Evolutionary conservation across 1,139 yeast genomes (phyloP), one percentile per base, ranked within the genome.

Genomic region (Starmera stellimalicola): DNA sequence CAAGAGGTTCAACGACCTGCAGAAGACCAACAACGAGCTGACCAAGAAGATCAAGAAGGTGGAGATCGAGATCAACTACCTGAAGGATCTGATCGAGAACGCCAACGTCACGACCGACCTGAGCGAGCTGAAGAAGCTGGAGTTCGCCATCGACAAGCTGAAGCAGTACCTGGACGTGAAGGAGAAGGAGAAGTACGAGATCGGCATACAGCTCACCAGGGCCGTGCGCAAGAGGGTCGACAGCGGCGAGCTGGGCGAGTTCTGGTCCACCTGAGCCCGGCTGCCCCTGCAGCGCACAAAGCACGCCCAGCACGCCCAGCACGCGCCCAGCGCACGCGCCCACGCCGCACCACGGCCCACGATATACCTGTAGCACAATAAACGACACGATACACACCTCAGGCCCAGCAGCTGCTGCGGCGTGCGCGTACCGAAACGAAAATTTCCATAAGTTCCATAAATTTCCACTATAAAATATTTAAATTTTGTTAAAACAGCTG

Each of bases 141-240:
- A 49, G 29, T 44, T 43, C 16, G 67, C 65, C 11, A 50, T 61
- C 19, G 49, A 40, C n/a, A 57, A 54, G 39, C 38, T 62, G 25
- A 60, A 61, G 36, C 58, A 56, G 29, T 62, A 57, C 33, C 43
- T 59, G 16, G 66, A 62, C 34, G 51, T 50, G 34, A 60, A 61
- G 40, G 54, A 52, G 31, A 62, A 60, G 42, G 63, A 61, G 41
- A 58, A 56, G 40, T 60, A 62, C 42, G 67, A 60, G 28, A 44
- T 58, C 5, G 67, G 65, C 9, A 58, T 61, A 7, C 44, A 50
- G 26, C 39, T 62, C 25, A 59, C 65, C 19, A 53, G 64, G 29
- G 57, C 59, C 18, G 44, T 61, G 25, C 55, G 66, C 43, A 57
- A 52, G 32, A 54, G 60, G 36, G 60, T 61, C 19, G 58, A 60